Evolutionary conservation across 208 protist genomes (phyloP), one percentile per base, ranked within the genome.

Genomic region (Zelonia costaricensis): DNA sequence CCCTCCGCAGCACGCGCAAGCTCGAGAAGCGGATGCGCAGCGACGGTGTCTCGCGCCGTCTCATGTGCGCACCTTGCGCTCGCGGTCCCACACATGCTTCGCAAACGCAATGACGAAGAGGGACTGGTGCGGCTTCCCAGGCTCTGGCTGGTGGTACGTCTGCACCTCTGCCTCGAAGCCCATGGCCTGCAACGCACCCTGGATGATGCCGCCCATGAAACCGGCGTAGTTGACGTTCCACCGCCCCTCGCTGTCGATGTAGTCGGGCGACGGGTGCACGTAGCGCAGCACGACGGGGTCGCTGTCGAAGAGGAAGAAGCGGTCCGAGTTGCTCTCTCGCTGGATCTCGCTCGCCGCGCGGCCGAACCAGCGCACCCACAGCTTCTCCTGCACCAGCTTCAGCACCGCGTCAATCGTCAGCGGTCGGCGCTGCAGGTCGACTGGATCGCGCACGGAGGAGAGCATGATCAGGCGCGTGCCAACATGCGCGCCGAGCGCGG

Each of bases 201-300:
- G 80, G n/a, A 92, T 49, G 16, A 94, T 85, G 25, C 88, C 88
- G 18, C 84, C 88, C 66, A 92, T 79, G 49, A 92, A 94, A 69
- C 81, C 83, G 12, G 85, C 88, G 53, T 94, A 94, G 59, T 91
- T 91, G 38, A 94, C 78, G 45, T 67, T 91, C 83, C 88, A 94
- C 7, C 71, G 75, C 4, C 85, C 83, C 54, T 88, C 85, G 22
- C 59, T 53, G 56, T 91, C 85, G 9, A 91, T 48, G 72, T 91
- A 94, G 66, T 94, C 88, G 0, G 88, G 85, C 0, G 85, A 88
- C 0, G 85, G 81, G 47, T 86, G 67, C 1, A 92, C 76, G 48
- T 85, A 74, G 43, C 64, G 69, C 13, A 94, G 67, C 8, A 94
- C 83, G 30, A 92, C 49, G 1, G 88, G 88, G 44, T 92, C 83